These are phyloP conservation scores for Orbilia brochopaga DNA, from an alignment of 2,329 filamentous ascomycete species.

Conservation along the genomic window DNA sequence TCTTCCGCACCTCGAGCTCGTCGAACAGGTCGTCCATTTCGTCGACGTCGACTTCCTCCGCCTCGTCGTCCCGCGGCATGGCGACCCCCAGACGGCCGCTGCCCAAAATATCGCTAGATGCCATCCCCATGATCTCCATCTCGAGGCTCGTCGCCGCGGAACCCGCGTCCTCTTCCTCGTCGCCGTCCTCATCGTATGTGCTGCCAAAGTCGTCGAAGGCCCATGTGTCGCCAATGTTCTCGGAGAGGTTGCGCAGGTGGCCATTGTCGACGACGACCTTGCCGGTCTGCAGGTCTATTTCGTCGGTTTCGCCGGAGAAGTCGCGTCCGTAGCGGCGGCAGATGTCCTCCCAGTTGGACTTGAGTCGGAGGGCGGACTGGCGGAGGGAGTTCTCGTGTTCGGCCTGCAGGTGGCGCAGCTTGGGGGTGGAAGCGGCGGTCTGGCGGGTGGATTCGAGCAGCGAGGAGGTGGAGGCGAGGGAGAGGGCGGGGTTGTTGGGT, in stretches of 20 bases:
- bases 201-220: conserved; percentile 57
- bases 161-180: conserved; percentile 25
- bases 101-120: conserved; percentile 18
- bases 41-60: conserved; percentile 47
- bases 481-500: conserved; percentile 39
- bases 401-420: conserved; percentile 38
- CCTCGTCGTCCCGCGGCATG: conserved; percentile 43
- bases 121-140: conserved; percentile 44
- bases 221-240: conserved; percentile 63
- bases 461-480: conserved; percentile 36
- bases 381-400: conserved; percentile 68
- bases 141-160: conserved; percentile 33
- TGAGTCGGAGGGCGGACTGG: conserved; percentile 73
- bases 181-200: conserved; percentile 9
- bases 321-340: conserved; percentile 87
- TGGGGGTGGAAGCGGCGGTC: conserved; percentile 25
- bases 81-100: conserved; percentile 36
- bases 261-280: conserved; percentile 89
- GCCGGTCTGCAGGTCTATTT: conserved; percentile 83
- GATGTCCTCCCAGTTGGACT: conserved; percentile 83
- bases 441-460: conserved; percentile 32
- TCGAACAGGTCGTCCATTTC: conserved; percentile 55
- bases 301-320: conserved; percentile 82
- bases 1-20: conserved; percentile 51
- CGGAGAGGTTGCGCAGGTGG: conserved; percentile 70